phyloP scores from a whole-genome alignment of 768 basidiomycete genomes.

The Postia placenta region DNA sequence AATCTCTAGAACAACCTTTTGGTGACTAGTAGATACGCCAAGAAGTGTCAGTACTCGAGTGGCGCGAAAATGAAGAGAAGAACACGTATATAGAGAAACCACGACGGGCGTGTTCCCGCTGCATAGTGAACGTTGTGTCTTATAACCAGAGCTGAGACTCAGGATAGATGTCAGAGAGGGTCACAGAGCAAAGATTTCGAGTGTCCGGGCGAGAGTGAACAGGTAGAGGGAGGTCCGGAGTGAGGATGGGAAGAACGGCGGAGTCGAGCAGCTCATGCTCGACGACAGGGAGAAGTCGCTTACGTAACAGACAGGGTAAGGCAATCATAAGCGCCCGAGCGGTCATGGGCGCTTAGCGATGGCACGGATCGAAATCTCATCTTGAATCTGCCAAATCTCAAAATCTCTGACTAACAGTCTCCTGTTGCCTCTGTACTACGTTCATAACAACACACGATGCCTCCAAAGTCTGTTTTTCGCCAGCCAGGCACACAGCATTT shows the following conservation, averaged over 20 bases:
- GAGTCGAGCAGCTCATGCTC: slow-evolving; percentile 10
- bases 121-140: slow-evolving; percentile 35
- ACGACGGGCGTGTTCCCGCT: slow-evolving; percentile 73
- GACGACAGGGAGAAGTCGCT: slow-evolving; percentile 11
- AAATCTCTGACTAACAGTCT: not conserved
- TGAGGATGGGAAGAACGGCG: not conserved
- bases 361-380: slow-evolving; percentile 3
- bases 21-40: slow-evolving; percentile 80
- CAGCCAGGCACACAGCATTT: slow-evolving; percentile 89
- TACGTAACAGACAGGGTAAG: slow-evolving; percentile 10
- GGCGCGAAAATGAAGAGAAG: slow-evolving; percentile 21
- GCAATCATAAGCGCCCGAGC: not conserved
- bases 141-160: not conserved
- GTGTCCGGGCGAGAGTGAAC: too few relatives aligned
- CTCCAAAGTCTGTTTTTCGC: slow-evolving; percentile 82
- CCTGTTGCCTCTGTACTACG: slow-evolving; percentile 1
- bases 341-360: not conserved
- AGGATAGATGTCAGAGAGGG: slow-evolving; percentile 6
- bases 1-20: slow-evolving; percentile 92
- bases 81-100: slow-evolving; percentile 87
- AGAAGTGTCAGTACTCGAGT: slow-evolving; percentile 37
- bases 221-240: too few relatives aligned
- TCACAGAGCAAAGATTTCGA: not conserved
- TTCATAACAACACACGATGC: slow-evolving; percentile 51
- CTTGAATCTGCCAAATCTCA: slow-evolving; percentile 1